These are phyloP conservation scores for Apophysomyces sp. DNA, from an alignment of 371 early-diverging fungal species.

Conservation along the genomic window DNA sequence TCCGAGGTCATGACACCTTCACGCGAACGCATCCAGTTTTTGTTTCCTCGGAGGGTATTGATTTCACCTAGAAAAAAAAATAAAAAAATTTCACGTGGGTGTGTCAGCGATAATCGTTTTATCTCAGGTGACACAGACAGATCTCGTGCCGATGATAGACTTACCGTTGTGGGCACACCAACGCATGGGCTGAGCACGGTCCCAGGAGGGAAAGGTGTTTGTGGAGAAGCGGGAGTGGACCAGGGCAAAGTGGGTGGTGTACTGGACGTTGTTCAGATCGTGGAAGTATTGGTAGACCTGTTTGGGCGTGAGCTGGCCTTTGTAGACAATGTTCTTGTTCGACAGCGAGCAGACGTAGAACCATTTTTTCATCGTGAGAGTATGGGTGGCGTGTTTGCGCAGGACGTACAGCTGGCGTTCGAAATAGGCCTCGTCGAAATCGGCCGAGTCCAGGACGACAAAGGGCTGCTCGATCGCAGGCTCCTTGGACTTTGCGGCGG, in stretches of 20 bases:
- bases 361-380: slow-evolving; percentile 79
- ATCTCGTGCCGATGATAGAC: neutral
- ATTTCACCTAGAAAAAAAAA: slow-evolving; percentile 77
- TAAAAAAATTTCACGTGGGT: neutral
- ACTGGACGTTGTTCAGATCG: slow-evolving; percentile 83
- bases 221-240: slow-evolving; percentile 97
- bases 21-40: slow-evolving; percentile 98
- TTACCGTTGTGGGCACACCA: slow-evolving; percentile 97
- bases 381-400: slow-evolving; percentile 87
- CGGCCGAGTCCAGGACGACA: slow-evolving; percentile 41
- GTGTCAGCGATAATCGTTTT: neutral
- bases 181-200: slow-evolving; percentile 97
- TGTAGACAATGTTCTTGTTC: slow-evolving; percentile 91
- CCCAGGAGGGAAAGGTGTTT: slow-evolving; percentile 98
- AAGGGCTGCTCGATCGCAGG: slow-evolving; percentile 94
- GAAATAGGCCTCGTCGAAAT: slow-evolving; percentile 74
- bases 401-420: slow-evolving; percentile 87
- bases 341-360: slow-evolving; percentile 97
- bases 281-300: slow-evolving; percentile 92
- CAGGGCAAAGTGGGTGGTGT: slow-evolving; percentile 88
- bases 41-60: slow-evolving; percentile 97
- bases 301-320: slow-evolving; percentile 90
- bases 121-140: neutral
- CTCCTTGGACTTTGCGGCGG: slow-evolving; percentile 84
- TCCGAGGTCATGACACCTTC: slow-evolving; percentile 90